Percentiles rank a stretch among this genome's conserved stretches.
These are phyloP conservation scores for Henckelia pumila DNA, from an alignment of 257 asterid genomes.

Conservation along the genomic window DNA sequence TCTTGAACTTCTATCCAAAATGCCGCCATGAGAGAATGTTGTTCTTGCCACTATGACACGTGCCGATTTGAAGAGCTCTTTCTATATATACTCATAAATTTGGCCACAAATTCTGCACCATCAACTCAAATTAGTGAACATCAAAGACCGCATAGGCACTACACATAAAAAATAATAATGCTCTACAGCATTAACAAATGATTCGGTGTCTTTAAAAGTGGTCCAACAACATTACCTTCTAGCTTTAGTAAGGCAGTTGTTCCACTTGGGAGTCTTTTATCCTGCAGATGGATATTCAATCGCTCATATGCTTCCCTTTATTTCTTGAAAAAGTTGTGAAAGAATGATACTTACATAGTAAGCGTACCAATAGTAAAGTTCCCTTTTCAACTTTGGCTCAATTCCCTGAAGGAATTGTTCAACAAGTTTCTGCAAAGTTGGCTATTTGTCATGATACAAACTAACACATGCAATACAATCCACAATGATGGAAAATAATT, in stretches of 20 bases:
- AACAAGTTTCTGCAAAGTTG: conserved; percentile 59
- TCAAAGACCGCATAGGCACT: no score
- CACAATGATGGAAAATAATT: not conserved
- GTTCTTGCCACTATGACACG: conserved; percentile 14
- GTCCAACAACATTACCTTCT: conserved; percentile 42
- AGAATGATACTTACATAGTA: conserved; percentile 61
- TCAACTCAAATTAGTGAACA: not conserved
- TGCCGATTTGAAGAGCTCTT: conserved; percentile 47
- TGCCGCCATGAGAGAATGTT: no score
- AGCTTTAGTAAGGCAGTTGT: conserved; percentile 62
- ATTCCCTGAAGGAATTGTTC: conserved; percentile 55
- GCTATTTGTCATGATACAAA: conserved; percentile 1
- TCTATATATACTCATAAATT: conserved; percentile 75
- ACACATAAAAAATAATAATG: no score
- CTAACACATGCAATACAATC: not conserved
- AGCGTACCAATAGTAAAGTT: conserved; percentile 81
- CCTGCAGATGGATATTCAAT: conserved; percentile 50
- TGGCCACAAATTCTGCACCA: conserved; percentile 74
- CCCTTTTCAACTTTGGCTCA: conserved; percentile 52
- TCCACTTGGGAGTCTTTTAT: conserved; percentile 74
- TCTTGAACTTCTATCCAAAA: no score
- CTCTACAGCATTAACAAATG: not conserved
- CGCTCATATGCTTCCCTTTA: not conserved
- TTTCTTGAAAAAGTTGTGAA: conserved; percentile 12
- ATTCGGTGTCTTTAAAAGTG: not conserved